Evolutionary conservation across 2,329 filamentous ascomycete genomes (phyloP), one percentile per base, ranked within the genome.

Genomic region (Pseudopithomyces chartarum): DNA sequence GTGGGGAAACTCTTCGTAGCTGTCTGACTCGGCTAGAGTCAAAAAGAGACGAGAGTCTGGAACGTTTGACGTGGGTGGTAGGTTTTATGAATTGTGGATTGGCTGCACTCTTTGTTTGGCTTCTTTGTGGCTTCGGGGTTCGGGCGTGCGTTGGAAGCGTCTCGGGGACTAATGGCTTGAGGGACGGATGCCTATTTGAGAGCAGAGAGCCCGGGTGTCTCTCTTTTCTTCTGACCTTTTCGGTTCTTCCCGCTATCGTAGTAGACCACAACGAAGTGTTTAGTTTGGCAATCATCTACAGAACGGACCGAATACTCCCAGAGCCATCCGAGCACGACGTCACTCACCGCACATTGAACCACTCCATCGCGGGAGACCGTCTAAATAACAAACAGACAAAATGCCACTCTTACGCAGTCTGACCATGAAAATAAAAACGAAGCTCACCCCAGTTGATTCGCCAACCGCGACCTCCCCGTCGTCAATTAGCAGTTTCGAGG

Each of bases 351-450:
- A 40, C n/a, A 10, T 5, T 38, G 6, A 13, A 6, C 12, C 34
- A 13, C 32, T 38, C 34, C n/a, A 19, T 29, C 26, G 26, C 26
- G 26, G 8, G 26, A 29, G 26, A 29, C 26, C 4, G 26, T 29
- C 26, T 29, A 8, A 29, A 29, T n/a, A n/a, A 29, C 8, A 29
- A 4, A 29, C 26, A 34, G n/a, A 11, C 50, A 65, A 47, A 3
- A 73, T 74, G 71, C 68, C 71, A 19, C 55, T 74, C 56, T 59
- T 73, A 17, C 67, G 69, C 59, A 61, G 52, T 47, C 55, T 73
- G 33, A 71, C 69, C 12, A 66, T 60, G 20, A 73, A 70, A 51
- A 60, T 74, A 52, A 72, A 69, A 54, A 69, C 64, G 8, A 69
- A 67, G 12, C 60, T 69, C 54, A 66, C 67, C 3, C 60, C 66